Evolutionary conservation across 139 green algal species (phyloP).

Genomic region (Limnomonas spitsbergensis): DNA sequence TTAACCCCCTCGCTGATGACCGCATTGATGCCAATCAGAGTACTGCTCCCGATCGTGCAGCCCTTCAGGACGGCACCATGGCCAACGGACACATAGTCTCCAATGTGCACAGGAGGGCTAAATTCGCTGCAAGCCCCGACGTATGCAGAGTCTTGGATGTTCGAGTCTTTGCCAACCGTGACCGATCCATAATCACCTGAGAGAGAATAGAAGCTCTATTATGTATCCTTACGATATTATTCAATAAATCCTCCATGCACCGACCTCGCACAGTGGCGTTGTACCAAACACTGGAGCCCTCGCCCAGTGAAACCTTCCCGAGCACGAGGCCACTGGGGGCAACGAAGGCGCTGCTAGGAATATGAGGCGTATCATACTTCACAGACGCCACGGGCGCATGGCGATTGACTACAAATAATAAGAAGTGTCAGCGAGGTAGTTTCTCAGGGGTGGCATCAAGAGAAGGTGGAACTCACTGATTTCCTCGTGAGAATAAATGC

Average conservation of each 20-base stretch:
- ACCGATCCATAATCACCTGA: conserved; percentile 84
- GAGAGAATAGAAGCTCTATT: not conserved
- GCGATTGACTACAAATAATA: conserved; percentile 30
- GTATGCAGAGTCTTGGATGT: conserved; percentile 90
- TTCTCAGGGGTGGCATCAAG: not conserved
- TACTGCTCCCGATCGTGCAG: conserved; percentile 84
- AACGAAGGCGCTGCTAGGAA: conserved; percentile 75
- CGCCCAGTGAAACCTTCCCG: conserved; percentile 50
- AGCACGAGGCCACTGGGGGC: conserved; percentile 82
- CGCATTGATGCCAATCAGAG: conserved; percentile 92
- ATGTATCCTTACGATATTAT: not conserved
- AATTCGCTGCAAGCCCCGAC: conserved; percentile 69
- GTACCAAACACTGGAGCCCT: conserved; percentile 86
- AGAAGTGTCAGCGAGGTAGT: not conserved
- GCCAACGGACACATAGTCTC: conserved; percentile 84
- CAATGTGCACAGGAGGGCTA: conserved; percentile 58
- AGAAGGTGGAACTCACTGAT: conserved; percentile 59
- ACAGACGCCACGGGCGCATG: conserved; percentile 29
- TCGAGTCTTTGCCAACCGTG: conserved; percentile 78
- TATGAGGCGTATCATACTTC: conserved; percentile 43
- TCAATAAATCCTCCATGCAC: not conserved
- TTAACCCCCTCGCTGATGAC: conserved; percentile 73
- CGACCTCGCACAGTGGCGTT: conserved; percentile 80
- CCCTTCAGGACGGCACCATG: conserved; percentile 80
- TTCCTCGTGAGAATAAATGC: conserved; percentile 83